phyloP scores from a whole-genome alignment of 106 monocot species.

The Acanthochlamys bracteata region DNA sequence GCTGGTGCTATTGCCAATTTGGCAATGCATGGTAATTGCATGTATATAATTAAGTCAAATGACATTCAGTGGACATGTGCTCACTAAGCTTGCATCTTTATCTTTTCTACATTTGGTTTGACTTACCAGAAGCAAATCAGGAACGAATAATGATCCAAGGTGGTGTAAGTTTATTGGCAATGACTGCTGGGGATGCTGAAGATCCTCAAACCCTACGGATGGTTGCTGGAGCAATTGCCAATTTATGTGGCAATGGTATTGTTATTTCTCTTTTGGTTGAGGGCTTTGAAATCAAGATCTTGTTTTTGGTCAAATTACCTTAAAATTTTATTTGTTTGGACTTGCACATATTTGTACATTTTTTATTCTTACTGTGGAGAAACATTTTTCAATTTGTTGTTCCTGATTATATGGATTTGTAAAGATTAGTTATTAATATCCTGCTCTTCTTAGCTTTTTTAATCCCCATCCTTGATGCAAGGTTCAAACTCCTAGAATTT shows the following conservation, averaged over 20 bases:
- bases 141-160: slow-evolving; percentile 91
- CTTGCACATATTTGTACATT: background rate
- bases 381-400: background rate
- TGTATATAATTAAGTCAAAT: background rate
- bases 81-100: background rate
- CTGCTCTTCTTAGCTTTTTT: too few species aligned
- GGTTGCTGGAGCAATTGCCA: slow-evolving; percentile 99
- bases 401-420: background rate
- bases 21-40: slow-evolving; percentile 84
- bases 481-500: too few species aligned
- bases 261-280: background rate
- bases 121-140: slow-evolving; percentile 78
- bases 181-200: slow-evolving; percentile 80
- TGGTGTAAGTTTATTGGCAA: slow-evolving; percentile 69
- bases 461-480: too few species aligned
- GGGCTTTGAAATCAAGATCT: background rate
- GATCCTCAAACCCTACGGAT: slow-evolving; percentile 97
- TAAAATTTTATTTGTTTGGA: background rate
- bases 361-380: background rate
- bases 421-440: too few species aligned
- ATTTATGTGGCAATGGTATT: slow-evolving; percentile 95
- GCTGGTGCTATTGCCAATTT: slow-evolving; percentile 99
- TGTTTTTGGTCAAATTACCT: background rate
- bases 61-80: background rate
- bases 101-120: background rate